Base-by-base conservation (phyloP, 257 asterid genomes). In the Nicotiana tomentosiformis region DNA sequence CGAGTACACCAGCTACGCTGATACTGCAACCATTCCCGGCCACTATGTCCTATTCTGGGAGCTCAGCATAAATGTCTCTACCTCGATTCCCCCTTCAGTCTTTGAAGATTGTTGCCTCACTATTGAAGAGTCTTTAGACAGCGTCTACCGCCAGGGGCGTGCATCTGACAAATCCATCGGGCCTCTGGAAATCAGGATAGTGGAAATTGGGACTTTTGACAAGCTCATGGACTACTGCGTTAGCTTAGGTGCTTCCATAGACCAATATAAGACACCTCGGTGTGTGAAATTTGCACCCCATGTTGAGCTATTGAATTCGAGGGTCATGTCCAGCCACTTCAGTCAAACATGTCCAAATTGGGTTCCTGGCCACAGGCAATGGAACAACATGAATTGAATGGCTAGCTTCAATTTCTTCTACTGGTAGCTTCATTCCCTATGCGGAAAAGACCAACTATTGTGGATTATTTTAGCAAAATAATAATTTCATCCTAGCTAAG, bases 171-270 rank as follows among this genome's bases (percentile, higher is more conserved):
- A 83, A 14, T 92, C 95, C 1, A 89, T 95, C 32, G 97, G 97
- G 3, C 91, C 98, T 0, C 93, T 95, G 1, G 98, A 95, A 87
- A 92, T 95, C 91, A 20, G 60, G 78, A 72, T 23, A 72, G 78
- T 46, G 60, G 60, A 72, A 46, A 46, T 46, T 12, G 60, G 99
- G 5, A 92, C 98, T 2, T 95, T 93, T 77, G 97, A 95, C 62
- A 95, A 93, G 92, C 93, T 95, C 9, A 92, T 93, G 98, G 99
- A 95, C 72, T 91, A 91, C 66, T 94, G 97, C 1, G 90, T 95
- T 49, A 91, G 93, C 87, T 81, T 89, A 20, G 99, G 98, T 14
- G 97, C 99, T 5, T 93, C 97, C 7, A 89, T 95, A 11, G 58
- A 70, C 58, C 58, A 70, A 70, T 43, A 70, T 7, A 70, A 70